Conservation (phyloP, 495 filamentous ascomycete species). For the Rostrohypoxylon terebratum region DNA sequence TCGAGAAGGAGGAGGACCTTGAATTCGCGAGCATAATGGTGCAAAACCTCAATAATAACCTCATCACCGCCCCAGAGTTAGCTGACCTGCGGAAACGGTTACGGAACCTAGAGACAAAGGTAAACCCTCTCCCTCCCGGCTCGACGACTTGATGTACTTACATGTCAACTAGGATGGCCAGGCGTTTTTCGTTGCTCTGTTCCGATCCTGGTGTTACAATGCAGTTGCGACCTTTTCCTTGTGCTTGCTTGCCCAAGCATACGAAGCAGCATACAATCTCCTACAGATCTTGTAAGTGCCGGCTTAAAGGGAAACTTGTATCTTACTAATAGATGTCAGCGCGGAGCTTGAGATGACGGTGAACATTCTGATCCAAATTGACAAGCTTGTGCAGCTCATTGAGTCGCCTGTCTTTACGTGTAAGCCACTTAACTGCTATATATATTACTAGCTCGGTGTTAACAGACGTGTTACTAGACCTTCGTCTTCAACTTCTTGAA, state of each 20-base stretch:
- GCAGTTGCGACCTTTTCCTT: conserved; percentile 97
- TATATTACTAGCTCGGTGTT: conserved; percentile 18
- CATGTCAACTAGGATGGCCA: conserved; percentile 78
- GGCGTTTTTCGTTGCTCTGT: conserved; percentile 92
- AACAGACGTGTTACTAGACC: conserved; percentile 65
- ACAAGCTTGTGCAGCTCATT: conserved; percentile 96
- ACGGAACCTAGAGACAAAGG: conserved; percentile 88
- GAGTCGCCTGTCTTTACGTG: conserved; percentile 99
- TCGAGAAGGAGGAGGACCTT: conserved; percentile 97
- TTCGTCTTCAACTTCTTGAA: conserved; percentile 96
- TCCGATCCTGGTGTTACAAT: conserved; percentile 98
- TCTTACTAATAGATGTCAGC: conserved; percentile 61
- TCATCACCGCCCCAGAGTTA: conserved; percentile 96
- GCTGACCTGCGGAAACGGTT: conserved; percentile 90
- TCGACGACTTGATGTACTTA: not conserved
- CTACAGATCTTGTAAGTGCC: conserved; percentile 88
- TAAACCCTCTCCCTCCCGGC: conserved; percentile 49
- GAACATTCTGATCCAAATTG: conserved; percentile 98
- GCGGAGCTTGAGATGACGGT: conserved; percentile 99
- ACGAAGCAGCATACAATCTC: conserved; percentile 97
- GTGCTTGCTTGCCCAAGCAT: conserved; percentile 95
- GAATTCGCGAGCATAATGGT: conserved; percentile 99
- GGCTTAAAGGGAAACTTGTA: not conserved
- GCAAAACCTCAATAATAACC: conserved; percentile 98
- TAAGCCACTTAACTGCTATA: conserved; percentile 53